Base-by-base conservation (phyloP, 2,329 filamentous ascomycete species). In the Fusarium odoratissimum region DNA sequence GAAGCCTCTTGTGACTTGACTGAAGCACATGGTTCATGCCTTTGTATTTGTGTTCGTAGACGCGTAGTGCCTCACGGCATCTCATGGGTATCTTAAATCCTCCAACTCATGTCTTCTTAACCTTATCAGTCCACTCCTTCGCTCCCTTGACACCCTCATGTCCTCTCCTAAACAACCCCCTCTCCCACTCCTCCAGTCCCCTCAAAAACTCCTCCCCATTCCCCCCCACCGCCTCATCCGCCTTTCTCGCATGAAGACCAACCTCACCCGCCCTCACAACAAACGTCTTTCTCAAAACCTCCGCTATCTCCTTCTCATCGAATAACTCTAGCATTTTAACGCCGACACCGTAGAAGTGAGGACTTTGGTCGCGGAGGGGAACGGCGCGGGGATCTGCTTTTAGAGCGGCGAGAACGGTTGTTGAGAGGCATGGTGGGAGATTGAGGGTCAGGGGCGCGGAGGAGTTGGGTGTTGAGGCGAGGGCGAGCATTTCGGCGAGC, bases 401-500 rank as follows among this genome's bases (percentile, higher is more conserved):
- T 41, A 99, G 86, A 0, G 96, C 96, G 75, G 97, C 95, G 79
- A 97, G 85, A 45, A 98, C 95, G 49, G 93, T 90, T 69, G 91
- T 89, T 9, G 92, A 91, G 2, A 98, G 89, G 7, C 93, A 91
- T 0, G 89, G 82, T 2, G 96, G 95, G 12, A 97, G 89, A 79
- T 96, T 95, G 67, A 98, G 89, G 0, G 92, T 93, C 8, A 96
- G 89, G 30, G 95, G 90, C 11, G 92, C 89, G 55, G 83, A 84
- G 64, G 83, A 85, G 82, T 33, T 83, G 54, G 81, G 82, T 14
- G 83, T 82, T 33, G 86, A 87, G 71, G 89, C 91, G 48, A 97
- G 89, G 35, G 94, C 93, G 58, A 99, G 92, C 89, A 98, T 95
- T 82, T 97, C 94, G 75, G 93, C 95, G 17, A 99, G 91, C 96